Percentiles rank a stretch among this genome's conserved stretches.
phyloP scores from a whole-genome alignment of 371 early-diverging fungal species.

The Sanchytrium tribonematis region DNA sequence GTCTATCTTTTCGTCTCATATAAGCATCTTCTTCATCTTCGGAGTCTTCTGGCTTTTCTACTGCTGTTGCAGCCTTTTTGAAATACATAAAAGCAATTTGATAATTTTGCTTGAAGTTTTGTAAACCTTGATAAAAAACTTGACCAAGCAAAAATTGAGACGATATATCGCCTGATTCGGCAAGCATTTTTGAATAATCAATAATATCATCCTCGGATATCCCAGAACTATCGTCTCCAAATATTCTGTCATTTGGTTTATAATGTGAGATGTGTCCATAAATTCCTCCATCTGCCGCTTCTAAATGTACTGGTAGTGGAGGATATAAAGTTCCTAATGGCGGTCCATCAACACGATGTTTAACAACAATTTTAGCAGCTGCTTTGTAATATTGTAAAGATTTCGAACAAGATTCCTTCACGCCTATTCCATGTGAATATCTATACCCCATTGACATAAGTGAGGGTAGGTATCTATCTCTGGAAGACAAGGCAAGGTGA shows the following conservation, averaged over 20 bases:
- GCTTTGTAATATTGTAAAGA: conserved; percentile 41
- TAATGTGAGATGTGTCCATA: not conserved
- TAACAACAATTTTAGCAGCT: conserved; percentile 22
- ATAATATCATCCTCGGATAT: not conserved
- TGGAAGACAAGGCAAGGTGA: not conserved
- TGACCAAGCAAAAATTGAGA: not conserved
- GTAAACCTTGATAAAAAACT: not conserved
- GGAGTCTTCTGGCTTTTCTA: not conserved
- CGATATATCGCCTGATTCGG: not conserved
- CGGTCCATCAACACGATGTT: not conserved
- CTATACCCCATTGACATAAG: conserved; percentile 53
- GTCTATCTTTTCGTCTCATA: not conserved
- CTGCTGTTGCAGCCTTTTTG: not conserved
- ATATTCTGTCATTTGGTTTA: not conserved
- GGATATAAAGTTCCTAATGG: not conserved
- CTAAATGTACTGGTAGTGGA: not conserved
- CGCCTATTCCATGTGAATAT: conserved; percentile 47
- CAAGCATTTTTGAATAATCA: not conserved
- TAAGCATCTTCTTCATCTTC: not conserved
- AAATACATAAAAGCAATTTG: not conserved
- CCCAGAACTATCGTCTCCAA: not conserved
- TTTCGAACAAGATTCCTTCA: conserved; percentile 39
- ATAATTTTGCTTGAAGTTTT: not conserved
- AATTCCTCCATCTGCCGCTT: not conserved
- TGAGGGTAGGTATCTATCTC: not conserved